Conservation (phyloP, 2,329 filamentous ascomycete genomes). For the Zasmidium angulare region DNA sequence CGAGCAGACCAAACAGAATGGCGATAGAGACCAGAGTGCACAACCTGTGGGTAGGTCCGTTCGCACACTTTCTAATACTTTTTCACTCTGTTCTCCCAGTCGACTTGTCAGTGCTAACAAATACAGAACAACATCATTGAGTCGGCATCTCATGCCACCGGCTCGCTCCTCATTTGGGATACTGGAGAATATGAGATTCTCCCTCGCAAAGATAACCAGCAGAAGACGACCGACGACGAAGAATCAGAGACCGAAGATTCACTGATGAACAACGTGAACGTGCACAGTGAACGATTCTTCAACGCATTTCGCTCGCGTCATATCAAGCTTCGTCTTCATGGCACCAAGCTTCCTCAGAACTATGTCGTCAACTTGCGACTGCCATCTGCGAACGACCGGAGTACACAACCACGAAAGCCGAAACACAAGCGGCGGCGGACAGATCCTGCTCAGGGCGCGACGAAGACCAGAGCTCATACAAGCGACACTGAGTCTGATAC, state of each 20-base stretch:
- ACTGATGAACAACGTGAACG: background rate
- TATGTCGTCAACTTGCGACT: constrained; percentile 45
- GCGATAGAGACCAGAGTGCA: constrained; percentile 48
- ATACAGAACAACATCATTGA: constrained; percentile 47
- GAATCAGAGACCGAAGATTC: constrained; percentile 29
- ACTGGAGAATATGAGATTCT: constrained; percentile 46
- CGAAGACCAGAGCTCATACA: constrained; percentile 10
- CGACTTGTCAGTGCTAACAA: constrained; percentile 11
- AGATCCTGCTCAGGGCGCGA: constrained; percentile 17
- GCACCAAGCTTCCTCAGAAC: constrained; percentile 37
- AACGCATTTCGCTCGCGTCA: constrained; percentile 40
- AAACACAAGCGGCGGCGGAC: constrained; percentile 30
- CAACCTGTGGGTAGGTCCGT: constrained; percentile 39
- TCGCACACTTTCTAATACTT: no score
- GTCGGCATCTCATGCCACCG: constrained; percentile 43
- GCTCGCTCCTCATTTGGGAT: constrained; percentile 49
- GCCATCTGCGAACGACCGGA: constrained; percentile 36
- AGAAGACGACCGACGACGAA: constrained; percentile 36
- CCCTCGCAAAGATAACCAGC: constrained; percentile 22
- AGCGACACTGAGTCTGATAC: constrained; percentile 20
- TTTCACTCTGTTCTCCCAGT: no score
- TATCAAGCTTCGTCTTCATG: constrained; percentile 44
- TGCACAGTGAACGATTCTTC: constrained; percentile 40
- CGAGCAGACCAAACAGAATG: constrained; percentile 40
- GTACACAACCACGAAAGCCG: constrained; percentile 27